Evolutionary conservation across 148 eudicot genomes (phyloP).

Genomic region (Spergularia marina): DNA sequence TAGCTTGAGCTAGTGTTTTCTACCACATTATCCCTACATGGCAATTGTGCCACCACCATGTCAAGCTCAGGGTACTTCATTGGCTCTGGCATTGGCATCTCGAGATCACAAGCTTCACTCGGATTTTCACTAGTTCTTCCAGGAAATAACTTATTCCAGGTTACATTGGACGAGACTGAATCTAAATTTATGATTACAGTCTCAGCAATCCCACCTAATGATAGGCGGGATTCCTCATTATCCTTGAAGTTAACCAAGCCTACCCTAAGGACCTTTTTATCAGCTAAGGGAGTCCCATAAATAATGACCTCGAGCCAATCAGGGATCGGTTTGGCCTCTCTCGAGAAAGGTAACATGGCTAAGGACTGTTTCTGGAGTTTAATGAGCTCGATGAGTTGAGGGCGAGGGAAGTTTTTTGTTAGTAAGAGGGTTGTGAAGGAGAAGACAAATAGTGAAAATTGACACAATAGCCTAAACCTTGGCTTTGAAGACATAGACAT

Average conservation of each 20-base stretch:
- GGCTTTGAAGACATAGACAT: conserved; percentile 5
- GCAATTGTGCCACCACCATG: conserved; percentile 55
- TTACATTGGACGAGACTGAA: background rate
- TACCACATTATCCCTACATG: conserved; percentile 23
- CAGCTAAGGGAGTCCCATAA: background rate
- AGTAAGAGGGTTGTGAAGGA: background rate
- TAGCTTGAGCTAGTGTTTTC: background rate
- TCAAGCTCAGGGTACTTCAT: conserved; percentile 21
- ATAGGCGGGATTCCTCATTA: background rate
- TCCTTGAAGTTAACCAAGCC: background rate
- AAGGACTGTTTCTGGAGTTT: background rate
- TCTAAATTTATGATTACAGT: background rate
- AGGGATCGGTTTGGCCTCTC: background rate
- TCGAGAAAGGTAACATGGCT: background rate
- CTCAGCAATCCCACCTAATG: background rate
- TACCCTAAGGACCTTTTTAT: background rate
- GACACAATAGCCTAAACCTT: background rate
- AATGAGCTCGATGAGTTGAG: background rate
- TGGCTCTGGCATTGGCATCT: conserved; percentile 2
- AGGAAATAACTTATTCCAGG: conserved; percentile 12
- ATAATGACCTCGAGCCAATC: conserved; percentile 11
- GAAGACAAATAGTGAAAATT: background rate
- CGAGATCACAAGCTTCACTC: background rate
- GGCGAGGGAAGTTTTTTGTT: background rate
- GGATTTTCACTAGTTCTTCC: background rate